These are phyloP conservation scores for Henckelia pumila DNA, from an alignment of 257 asterid genomes.

Conservation along the genomic window DNA sequence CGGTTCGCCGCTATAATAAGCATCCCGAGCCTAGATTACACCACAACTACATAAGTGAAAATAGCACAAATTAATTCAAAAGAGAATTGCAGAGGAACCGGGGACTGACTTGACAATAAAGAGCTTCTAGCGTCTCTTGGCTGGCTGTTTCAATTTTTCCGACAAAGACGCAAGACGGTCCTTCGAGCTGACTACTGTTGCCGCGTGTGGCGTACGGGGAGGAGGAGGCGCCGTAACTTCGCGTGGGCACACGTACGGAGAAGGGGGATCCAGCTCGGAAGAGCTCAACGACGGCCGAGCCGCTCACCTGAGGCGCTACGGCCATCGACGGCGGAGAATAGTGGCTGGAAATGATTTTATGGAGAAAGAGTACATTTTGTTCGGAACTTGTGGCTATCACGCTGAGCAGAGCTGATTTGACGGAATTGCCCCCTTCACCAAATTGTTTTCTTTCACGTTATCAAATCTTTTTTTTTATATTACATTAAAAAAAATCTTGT, in stretches of 20 bases:
- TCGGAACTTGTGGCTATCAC: too few relatives aligned
- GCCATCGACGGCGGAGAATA: conserved; percentile 1
- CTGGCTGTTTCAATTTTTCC: conserved; percentile 92
- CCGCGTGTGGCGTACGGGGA: conserved; percentile 22
- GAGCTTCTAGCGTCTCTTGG: conserved; percentile 92
- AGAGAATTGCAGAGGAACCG: background rate
- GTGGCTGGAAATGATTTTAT: too few relatives aligned
- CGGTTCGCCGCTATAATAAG: conserved; percentile 89
- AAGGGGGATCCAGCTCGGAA: conserved; percentile 47
- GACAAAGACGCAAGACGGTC: conserved; percentile 87
- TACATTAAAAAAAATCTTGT: too few relatives aligned
- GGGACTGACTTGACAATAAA: conserved; percentile 65
- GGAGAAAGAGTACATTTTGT: too few relatives aligned
- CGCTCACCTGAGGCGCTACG: conserved; percentile 45
- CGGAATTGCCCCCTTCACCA: too few relatives aligned
- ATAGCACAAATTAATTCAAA: conserved; percentile 9
- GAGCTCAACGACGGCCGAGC: conserved; percentile 48
- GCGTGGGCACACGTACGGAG: conserved; percentile 46
- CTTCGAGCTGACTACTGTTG: conserved; percentile 47
- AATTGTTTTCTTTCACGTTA: too few relatives aligned
- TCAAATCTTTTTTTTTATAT: too few relatives aligned
- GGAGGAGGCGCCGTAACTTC: conserved; percentile 44
- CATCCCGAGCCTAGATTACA: conserved; percentile 64
- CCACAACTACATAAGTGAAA: background rate
- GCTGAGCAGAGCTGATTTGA: too few relatives aligned